Base-by-base conservation (phyloP, 371 early-diverging fungal genomes). In the Lichtheimia ornata region DNA sequence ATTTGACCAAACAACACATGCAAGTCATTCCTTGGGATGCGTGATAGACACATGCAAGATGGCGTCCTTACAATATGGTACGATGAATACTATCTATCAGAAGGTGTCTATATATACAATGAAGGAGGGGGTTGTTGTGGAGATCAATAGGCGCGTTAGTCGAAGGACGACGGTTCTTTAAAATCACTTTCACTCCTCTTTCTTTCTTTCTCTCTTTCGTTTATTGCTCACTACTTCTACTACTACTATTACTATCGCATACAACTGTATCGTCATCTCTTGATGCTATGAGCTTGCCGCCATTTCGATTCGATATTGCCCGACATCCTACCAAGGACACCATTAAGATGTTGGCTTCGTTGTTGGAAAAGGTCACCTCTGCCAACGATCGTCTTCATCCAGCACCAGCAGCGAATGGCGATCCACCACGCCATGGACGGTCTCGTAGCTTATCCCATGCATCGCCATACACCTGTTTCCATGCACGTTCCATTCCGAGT, bases 401-500 rank as follows among this genome's bases (percentile, higher is more conserved):
- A 72, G 24, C 65, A 58, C 24, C 68, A 58, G 14, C 65, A 47
- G 57, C 70, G 14, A 47, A 22, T 11, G 64, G 69, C 55, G 76
- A 79, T 63, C 55, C 54, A 43, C 49, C 63, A 14, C 57, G 63
- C 13, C 56, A 62, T 45, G 28, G 57, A 5, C 65, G 68, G 63
- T 44, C 56, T 18, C 66, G 52, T 50, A 64, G 62, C 56, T 53
- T 59, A 28, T 65, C 61, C 17, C 64, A 57, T 28, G 51, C 68
- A 20, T 54, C 63, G n/a, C 43, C 64, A 5, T 81, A 74, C 61
- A 85, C 86, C 25, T 80, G 90, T 41, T 96, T 95, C 66, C 93
- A 94, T 67, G 92, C 97, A 18, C 86, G 93, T 50, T 88, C 92
- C 11, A 85, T 95, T 44, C 97, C 97, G 11, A 87, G 89, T 56